These are phyloP conservation scores for Fremontodendron californicum DNA, from an alignment of 345 rosid species.

Conservation along the genomic window DNA sequence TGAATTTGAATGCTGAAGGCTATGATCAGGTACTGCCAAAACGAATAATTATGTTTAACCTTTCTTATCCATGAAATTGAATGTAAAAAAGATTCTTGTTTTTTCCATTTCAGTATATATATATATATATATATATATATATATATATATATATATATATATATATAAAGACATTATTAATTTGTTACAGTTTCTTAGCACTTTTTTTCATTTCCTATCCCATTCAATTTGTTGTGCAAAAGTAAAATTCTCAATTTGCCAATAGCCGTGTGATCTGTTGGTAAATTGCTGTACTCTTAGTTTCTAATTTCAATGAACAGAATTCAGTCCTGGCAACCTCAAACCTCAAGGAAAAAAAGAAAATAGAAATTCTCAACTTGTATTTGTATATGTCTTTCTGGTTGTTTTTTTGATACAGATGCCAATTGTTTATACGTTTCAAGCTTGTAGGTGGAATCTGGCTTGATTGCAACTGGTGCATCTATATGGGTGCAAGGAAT, in stretches of 20 bases:
- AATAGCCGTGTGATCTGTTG: no score
- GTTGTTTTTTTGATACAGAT: no score
- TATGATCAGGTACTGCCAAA: conserved; percentile 64
- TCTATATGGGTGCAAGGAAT: conserved; percentile 80
- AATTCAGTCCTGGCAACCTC: no score
- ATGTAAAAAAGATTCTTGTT: not conserved
- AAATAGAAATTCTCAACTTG: no score
- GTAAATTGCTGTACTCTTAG: no score
- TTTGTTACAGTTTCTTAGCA: not conserved
- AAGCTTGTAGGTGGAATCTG: conserved; percentile 69
- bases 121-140: no score
- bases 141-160: no score
- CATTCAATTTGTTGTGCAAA: not conserved
- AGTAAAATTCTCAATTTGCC: not conserved
- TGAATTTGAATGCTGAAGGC: conserved; percentile 76
- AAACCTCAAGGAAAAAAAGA: no score
- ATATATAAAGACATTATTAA: not conserved
- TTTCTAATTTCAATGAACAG: no score
- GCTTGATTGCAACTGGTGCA: conserved; percentile 73
- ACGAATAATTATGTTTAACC: not conserved
- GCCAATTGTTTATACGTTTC: conserved; percentile 15
- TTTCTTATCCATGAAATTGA: not conserved
- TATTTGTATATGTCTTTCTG: no score
- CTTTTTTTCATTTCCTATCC: not conserved
- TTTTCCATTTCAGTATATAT: not conserved